Percentiles rank a stretch among this genome's conserved stretches.
These are phyloP conservation scores for Dioscorea zingiberensis DNA, from an alignment of 106 monocot genomes.

Conservation along the genomic window DNA sequence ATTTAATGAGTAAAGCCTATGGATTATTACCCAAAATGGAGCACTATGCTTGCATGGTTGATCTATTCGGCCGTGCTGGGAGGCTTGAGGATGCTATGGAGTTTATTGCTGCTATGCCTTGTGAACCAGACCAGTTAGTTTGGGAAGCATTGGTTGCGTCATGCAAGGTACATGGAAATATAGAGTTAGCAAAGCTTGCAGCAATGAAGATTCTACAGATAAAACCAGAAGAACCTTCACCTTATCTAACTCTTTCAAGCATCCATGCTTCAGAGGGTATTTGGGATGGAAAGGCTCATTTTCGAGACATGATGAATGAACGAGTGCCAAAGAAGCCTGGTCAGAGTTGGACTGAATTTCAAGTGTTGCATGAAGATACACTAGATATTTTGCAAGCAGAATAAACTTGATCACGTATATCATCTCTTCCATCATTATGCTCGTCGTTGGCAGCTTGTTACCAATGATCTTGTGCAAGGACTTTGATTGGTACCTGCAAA, in stretches of 20 bases:
- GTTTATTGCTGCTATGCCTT: slow-evolving; percentile 40
- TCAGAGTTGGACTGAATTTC: slow-evolving; percentile 44
- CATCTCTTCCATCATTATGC: too few species aligned
- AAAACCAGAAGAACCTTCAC: slow-evolving; percentile 31
- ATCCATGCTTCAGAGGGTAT: slow-evolving; percentile 39
- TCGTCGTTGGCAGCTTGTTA: too few species aligned
- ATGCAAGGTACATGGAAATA: slow-evolving; percentile 54
- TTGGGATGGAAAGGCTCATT: slow-evolving; percentile 30
- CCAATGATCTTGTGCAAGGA: too few species aligned
- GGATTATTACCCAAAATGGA: slow-evolving; percentile 43
- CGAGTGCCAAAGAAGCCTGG: slow-evolving; percentile 34
- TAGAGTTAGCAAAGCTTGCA: slow-evolving; percentile 27
- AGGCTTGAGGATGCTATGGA: slow-evolving; percentile 44
- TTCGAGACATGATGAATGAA: slow-evolving; percentile 17
- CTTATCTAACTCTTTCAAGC: slow-evolving; percentile 30
- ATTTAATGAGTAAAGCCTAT: slow-evolving; percentile 36
- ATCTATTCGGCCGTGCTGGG: slow-evolving; percentile 54
- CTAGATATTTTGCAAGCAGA: slow-evolving; percentile 17
- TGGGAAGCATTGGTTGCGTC: slow-evolving; percentile 61
- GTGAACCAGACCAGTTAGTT: slow-evolving; percentile 34
- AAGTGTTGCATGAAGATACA: slow-evolving; percentile 8
- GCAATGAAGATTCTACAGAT: slow-evolving; percentile 50
- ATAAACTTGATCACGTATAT: slow-evolving; percentile 2
- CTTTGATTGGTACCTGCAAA: too few species aligned
- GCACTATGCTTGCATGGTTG: slow-evolving; percentile 66